These are phyloP conservation scores for Pelargonium australe DNA, from an alignment of 441 rosid genomes.

Conservation along the genomic window DNA sequence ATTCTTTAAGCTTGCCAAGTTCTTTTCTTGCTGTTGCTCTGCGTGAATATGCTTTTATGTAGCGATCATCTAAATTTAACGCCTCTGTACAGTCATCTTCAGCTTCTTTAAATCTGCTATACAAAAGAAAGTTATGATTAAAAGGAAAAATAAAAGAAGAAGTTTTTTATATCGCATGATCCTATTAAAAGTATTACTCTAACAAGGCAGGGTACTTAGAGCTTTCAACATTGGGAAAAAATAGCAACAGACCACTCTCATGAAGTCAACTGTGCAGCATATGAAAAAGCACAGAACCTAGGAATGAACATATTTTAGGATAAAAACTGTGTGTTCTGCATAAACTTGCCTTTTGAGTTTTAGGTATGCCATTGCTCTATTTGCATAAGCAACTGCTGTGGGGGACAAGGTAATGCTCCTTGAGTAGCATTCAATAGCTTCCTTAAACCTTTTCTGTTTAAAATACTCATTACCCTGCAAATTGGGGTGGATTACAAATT, in stretches of 20 bases:
- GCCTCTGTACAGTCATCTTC: constrained; percentile 95
- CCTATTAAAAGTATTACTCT: neutral
- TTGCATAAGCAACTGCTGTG: constrained; percentile 79
- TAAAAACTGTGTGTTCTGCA: neutral
- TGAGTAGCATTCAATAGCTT: constrained; percentile 83
- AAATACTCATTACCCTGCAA: constrained; percentile 79
- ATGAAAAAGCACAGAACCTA: neutral
- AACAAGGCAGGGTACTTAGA: neutral
- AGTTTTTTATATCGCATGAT: neutral
- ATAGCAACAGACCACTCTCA: neutral
- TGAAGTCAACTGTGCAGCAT: neutral
- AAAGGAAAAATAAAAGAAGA: constrained; percentile 14
- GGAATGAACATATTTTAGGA: neutral
- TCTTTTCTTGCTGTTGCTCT: constrained; percentile 86
- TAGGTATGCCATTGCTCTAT: constrained; percentile 92
- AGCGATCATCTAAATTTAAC: constrained; percentile 79
- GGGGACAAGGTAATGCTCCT: constrained; percentile 86
- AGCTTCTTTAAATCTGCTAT: constrained; percentile 62
- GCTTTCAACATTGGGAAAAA: neutral
- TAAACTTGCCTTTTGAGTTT: constrained; percentile 57
- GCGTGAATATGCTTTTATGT: constrained; percentile 83
- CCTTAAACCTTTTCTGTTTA: constrained; percentile 75
- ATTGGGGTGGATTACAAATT: constrained; percentile 4
- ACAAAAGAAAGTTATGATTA: neutral
- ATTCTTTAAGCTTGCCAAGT: constrained; percentile 62